phyloP scores from a whole-genome alignment of 2,329 filamentous ascomycete genomes.

The Microascus cirrosus region DNA sequence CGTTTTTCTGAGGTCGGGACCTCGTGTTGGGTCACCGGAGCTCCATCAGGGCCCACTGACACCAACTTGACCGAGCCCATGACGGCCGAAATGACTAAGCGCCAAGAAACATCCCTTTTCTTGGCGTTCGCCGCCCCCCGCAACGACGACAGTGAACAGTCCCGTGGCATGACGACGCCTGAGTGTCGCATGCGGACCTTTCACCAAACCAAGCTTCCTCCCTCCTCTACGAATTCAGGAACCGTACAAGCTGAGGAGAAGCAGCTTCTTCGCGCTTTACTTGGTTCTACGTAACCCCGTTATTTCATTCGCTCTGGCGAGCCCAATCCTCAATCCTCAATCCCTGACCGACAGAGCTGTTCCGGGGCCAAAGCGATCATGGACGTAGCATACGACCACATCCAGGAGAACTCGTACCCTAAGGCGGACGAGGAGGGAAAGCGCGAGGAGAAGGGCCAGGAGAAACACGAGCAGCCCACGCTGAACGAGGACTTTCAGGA shows the following conservation, averaged over 20 bases:
- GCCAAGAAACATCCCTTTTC: background rate
- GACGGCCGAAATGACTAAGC: background rate
- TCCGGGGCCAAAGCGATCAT: conserved; percentile 33
- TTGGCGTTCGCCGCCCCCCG: background rate
- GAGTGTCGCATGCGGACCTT: background rate
- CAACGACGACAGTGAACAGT: background rate
- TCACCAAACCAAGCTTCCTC: background rate
- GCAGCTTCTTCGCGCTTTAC: background rate
- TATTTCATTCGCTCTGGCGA: background rate
- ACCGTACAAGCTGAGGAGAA: background rate
- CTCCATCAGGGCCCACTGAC: background rate
- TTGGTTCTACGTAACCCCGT: background rate
- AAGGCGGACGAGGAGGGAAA: conserved; percentile 33
- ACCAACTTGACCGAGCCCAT: background rate
- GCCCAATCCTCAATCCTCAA: background rate
- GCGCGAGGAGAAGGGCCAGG: conserved; percentile 24
- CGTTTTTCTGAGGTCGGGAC: no score
- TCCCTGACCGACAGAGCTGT: background rate
- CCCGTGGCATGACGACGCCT: background rate
- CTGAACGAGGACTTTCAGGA: conserved; percentile 87
- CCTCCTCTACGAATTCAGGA: background rate
- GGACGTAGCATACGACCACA: conserved; percentile 97
- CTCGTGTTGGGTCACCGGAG: background rate
- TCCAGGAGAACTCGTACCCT: conserved; percentile 69
- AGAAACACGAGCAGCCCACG: conserved; percentile 34